A percentile compares a stretch with the other conserved stretches of the same genome.
Conservation (phyloP, 768 basidiomycete species). For the Kwoniella dejecticola region DNA sequence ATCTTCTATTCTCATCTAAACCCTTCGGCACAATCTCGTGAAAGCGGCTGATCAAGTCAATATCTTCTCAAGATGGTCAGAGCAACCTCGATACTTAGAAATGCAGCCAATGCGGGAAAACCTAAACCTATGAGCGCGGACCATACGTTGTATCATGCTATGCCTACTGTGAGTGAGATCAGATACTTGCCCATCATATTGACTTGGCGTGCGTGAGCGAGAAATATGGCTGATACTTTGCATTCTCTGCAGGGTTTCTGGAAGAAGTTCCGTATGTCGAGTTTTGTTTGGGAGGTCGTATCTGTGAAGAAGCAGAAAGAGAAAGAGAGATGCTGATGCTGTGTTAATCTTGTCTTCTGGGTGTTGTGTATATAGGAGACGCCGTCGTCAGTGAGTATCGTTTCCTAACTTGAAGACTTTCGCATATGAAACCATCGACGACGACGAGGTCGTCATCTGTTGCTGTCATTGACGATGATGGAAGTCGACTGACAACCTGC, state of each 20-base stretch:
- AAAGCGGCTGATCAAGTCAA: not conserved
- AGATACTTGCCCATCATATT: not conserved
- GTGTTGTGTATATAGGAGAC: conserved; percentile 69
- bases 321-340: conserved; percentile 6
- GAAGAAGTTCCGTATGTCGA: conserved; percentile 88
- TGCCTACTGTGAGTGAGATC: conserved; percentile 44
- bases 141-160: conserved; percentile 77
- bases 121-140: conserved; percentile 64
- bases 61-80: conserved; percentile 18
- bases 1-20: too few relatives aligned
- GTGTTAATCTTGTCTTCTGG: not conserved
- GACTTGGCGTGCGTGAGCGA: not conserved
- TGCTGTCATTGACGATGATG: too few relatives aligned
- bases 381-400: conserved; percentile 61
- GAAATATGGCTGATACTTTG: not conserved
- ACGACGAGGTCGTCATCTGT: not conserved
- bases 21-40: not conserved
- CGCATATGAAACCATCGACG: not conserved
- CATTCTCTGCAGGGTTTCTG: conserved; percentile 71
- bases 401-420: not conserved
- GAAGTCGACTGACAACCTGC: too few relatives aligned
- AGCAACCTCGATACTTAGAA: conserved; percentile 35
- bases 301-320: not conserved
- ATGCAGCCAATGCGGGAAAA: conserved; percentile 40
- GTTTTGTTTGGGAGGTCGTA: not conserved